Conservation (phyloP, 495 filamentous ascomycete genomes). For the Trichoderma erinaceum region DNA sequence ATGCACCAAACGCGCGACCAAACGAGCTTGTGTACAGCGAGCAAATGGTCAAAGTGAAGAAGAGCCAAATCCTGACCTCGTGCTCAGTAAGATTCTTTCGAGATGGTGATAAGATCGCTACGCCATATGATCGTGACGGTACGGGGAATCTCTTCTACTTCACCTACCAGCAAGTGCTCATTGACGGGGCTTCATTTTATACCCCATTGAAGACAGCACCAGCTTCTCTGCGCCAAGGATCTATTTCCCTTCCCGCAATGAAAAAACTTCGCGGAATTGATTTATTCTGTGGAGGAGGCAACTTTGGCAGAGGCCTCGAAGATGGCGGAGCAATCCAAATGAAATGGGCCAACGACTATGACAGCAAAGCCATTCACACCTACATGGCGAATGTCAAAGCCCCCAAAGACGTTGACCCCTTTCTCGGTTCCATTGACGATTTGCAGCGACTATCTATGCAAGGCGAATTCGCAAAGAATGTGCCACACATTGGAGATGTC, state of each 20-base stretch:
- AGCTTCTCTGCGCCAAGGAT: constrained; percentile 48
- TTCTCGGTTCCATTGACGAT: constrained; percentile 64
- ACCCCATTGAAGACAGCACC: constrained; percentile 27
- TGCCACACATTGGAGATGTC: constrained; percentile 55
- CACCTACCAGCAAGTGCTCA: constrained; percentile 28
- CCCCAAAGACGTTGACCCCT: constrained; percentile 37
- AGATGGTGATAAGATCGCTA: constrained; percentile 39
- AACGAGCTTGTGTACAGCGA: constrained; percentile 65
- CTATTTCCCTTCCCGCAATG: constrained; percentile 33
- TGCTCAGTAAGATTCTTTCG: constrained; percentile 56
- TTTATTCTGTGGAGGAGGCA: constrained; percentile 69
- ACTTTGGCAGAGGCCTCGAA: constrained; percentile 67
- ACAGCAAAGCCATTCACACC: constrained; percentile 55
- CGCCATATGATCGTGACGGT: constrained; percentile 59
- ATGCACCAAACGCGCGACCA: constrained; percentile 31
- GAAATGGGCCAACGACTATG: constrained; percentile 60
- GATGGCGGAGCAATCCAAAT: constrained; percentile 60
- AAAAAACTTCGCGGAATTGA: constrained; percentile 51
- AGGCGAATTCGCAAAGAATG: constrained; percentile 36
- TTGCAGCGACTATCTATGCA: constrained; percentile 50
- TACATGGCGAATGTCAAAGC: constrained; percentile 54
- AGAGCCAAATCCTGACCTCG: constrained; percentile 39
- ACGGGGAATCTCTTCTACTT: constrained; percentile 60
- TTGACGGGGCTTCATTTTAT: constrained; percentile 16
- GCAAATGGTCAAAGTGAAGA: constrained; percentile 31